Evolutionary conservation across 2,329 filamentous ascomycete genomes (phyloP).

Genomic region (Westerdykella ornata): DNA sequence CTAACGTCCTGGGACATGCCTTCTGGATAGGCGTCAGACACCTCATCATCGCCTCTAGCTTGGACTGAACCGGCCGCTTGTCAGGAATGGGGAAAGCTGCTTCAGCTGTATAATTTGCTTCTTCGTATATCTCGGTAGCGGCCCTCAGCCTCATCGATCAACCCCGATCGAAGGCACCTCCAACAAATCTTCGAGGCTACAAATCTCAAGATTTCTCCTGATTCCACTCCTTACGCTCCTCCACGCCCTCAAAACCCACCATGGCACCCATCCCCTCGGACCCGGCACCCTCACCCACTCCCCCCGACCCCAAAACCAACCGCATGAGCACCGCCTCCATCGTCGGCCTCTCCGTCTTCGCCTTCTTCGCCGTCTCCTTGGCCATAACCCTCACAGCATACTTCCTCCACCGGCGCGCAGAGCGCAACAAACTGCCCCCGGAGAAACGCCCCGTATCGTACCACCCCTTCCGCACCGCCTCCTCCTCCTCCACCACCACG

Average conservation of each 20-base stretch:
- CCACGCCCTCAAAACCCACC: not conserved
- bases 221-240: no score
- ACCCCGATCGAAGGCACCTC: not conserved
- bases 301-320: constrained; percentile 5
- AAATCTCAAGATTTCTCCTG: not conserved
- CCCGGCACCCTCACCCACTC: constrained; percentile 6
- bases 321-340: constrained; percentile 24
- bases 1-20: no score
- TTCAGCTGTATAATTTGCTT: no score
- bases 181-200: not conserved
- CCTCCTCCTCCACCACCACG: constrained; percentile 3
- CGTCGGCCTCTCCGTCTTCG: constrained; percentile 21
- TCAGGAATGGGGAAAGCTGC: no score
- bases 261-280: constrained; percentile 26
- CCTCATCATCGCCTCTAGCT: no score
- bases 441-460: constrained; percentile 12
- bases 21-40: no score
- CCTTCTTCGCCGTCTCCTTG: constrained; percentile 18
- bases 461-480: constrained; percentile 13
- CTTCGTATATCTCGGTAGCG: not conserved
- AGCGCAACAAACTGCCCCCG: constrained; percentile 22
- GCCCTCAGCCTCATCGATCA: not conserved
- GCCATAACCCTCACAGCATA: constrained; percentile 15
- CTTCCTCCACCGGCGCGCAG: constrained; percentile 15
- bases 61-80: no score